Evolutionary conservation across 495 filamentous ascomycete genomes (phyloP).

Genomic region (Alectoria sarmentosa): DNA sequence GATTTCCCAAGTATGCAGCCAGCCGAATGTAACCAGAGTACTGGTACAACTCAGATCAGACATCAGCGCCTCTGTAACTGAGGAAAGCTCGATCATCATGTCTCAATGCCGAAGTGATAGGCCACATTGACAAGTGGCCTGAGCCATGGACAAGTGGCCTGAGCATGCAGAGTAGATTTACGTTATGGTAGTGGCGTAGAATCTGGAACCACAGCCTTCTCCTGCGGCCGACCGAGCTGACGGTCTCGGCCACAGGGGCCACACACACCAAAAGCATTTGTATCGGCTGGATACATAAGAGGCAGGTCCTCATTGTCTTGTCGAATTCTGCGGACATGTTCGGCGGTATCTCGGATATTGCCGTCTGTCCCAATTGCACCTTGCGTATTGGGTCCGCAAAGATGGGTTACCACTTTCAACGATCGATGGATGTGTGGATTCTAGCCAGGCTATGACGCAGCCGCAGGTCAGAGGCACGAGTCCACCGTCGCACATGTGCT

Average conservation of each 20-base stretch:
- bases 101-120: not conserved
- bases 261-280: not conserved
- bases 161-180: too few relatives aligned
- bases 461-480: not conserved
- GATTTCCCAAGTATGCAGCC: slow-evolving; percentile 1
- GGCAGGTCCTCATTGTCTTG: not conserved
- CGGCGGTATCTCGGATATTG: not conserved
- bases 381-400: not conserved
- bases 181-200: not conserved
- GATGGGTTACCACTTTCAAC: not conserved
- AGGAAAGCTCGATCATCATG: not conserved
- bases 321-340: not conserved
- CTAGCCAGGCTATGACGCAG: not conserved
- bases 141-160: not conserved
- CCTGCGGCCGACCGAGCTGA: not conserved
- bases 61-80: not conserved
- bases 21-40: not conserved
- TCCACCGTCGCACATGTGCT: not conserved
- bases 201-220: not conserved
- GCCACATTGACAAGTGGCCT: not conserved
- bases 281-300: not conserved
- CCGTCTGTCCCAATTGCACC: not conserved
- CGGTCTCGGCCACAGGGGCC: not conserved
- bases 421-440: not conserved
- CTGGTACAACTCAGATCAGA: slow-evolving; percentile 10